Conservation (phyloP, 768 basidiomycete genomes). For the Gloeophyllum trabeum region DNA sequence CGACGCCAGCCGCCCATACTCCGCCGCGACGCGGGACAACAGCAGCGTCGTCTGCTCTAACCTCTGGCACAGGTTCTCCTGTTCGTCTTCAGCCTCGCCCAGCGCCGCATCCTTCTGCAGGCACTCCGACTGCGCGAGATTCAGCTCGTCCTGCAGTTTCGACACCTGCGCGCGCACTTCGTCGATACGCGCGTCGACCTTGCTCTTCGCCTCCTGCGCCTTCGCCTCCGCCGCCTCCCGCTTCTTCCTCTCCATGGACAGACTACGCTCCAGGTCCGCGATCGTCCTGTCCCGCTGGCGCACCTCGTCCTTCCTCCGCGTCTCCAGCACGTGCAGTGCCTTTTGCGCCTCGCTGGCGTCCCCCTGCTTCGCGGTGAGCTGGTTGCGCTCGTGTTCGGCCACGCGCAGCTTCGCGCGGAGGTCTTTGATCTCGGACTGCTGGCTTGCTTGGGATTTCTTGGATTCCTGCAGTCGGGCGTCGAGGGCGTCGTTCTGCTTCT, state of each 20-base stretch:
- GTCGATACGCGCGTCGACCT: neutral
- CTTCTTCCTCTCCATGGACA: conserved; percentile 37
- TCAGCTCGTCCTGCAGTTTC: too few species aligned
- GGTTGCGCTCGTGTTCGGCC: conserved; percentile 44
- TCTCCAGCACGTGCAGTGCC: too few species aligned
- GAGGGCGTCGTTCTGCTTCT: conserved; percentile 45
- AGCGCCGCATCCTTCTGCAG: too few species aligned
- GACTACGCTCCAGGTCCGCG: conserved; percentile 41
- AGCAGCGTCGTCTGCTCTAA: too few species aligned
- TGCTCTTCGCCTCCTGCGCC: neutral
- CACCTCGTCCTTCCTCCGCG: conserved; percentile 41
- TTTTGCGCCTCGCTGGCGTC: conserved; percentile 42
- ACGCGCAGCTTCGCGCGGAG: conserved; percentile 44
- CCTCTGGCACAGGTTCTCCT: too few species aligned
- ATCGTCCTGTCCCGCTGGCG: conserved; percentile 42
- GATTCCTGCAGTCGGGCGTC: conserved; percentile 53
- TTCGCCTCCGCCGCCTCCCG: conserved; percentile 34
- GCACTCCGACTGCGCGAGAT: too few species aligned
- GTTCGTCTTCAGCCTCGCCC: too few species aligned
- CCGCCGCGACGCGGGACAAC: conserved; percentile 29
- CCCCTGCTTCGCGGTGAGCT: conserved; percentile 37
- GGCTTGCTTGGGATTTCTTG: conserved; percentile 33
- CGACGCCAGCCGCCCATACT: conserved; percentile 40
- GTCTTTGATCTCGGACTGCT: conserved; percentile 56
- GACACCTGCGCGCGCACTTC: too few species aligned